Evolutionary conservation across 208 protist species (phyloP), one percentile per base, ranked within the genome.

Genomic region (Entamoeba invadens): DNA sequence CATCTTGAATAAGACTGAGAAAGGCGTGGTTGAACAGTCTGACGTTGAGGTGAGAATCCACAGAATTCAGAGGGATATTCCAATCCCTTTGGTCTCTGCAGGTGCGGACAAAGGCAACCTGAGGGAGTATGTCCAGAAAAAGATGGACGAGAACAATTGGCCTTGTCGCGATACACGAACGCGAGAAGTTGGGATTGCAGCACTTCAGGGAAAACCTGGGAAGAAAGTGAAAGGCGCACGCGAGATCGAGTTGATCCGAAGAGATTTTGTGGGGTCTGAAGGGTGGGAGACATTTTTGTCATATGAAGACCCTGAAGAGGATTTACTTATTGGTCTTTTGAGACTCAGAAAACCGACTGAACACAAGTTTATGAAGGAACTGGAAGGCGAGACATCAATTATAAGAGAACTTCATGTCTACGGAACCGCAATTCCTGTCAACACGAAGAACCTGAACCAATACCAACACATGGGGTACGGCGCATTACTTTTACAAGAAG

Each of bases 1-100:
- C n/a, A n/a, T n/a, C n/a, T n/a, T n/a, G n/a, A n/a, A n/a, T n/a
- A n/a, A n/a, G n/a, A n/a, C n/a, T n/a, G n/a, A n/a, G n/a, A n/a
- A n/a, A n/a, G n/a, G n/a, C n/a, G n/a, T n/a, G n/a, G n/a, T n/a
- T n/a, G n/a, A n/a, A n/a, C n/a, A n/a, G n/a, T n/a, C n/a, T n/a
- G n/a, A n/a, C n/a, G n/a, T n/a, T n/a, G n/a, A n/a, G n/a, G n/a
- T 98, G 3, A 96, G 98, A 45, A 96, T 99, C 1, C 99, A 99
- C 96, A 96, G 98, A 38, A 97, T 99, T 42, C 98, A 99, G 77
- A 96, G 98, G 46, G 98, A 99, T 96, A 99, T 99, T 92, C 98
- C 98, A 25, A 97, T 98, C 94, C 98, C 98, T 50, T 97, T 99
- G 93, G 98, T 99, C 10, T 96, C 98, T 1, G 97, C 96, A 21